Evolutionary conservation across 2,329 filamentous ascomycete genomes (phyloP).

Genomic region (Neospermospora avenae): DNA sequence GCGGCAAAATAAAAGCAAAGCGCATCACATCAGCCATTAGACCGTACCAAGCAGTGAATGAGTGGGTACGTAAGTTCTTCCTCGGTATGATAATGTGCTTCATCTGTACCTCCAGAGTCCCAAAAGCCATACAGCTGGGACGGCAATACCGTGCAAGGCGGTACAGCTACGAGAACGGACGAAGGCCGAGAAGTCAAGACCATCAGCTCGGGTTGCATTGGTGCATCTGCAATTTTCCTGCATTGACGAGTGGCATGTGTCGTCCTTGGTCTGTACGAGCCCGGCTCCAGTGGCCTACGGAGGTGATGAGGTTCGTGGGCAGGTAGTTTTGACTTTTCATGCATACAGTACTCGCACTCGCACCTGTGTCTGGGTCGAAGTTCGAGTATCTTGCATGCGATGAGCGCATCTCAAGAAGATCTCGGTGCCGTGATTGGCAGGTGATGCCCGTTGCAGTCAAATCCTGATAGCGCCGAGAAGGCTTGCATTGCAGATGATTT

Average conservation of each 20-base stretch:
- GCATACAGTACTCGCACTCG: not conserved
- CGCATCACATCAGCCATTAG: not conserved
- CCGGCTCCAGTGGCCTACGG: conserved; percentile 2
- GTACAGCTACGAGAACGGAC: not conserved
- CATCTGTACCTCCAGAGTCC: not conserved
- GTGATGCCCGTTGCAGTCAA: not conserved
- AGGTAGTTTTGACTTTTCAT: not conserved
- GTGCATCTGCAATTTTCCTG: conserved; percentile 7
- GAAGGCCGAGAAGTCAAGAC: not conserved
- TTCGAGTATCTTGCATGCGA: conserved; percentile 11
- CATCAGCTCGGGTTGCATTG: conserved; percentile 1
- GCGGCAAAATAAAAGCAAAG: not conserved
- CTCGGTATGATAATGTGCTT: not conserved
- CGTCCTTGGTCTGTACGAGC: not conserved
- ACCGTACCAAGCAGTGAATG: not conserved
- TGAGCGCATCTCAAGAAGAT: not conserved
- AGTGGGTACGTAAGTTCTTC: not conserved
- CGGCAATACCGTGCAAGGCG: not conserved
- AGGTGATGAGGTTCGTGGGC: not conserved
- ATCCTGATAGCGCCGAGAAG: conserved; percentile 9
- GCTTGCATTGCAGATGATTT: not conserved
- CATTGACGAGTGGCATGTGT: not conserved
- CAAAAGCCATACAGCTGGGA: conserved; percentile 1
- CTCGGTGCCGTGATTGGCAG: conserved; percentile 10
- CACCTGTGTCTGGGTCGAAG: not conserved